phyloP scores from a whole-genome alignment of 2,329 filamentous ascomycete species.

The Cladosporium sp. region DNA sequence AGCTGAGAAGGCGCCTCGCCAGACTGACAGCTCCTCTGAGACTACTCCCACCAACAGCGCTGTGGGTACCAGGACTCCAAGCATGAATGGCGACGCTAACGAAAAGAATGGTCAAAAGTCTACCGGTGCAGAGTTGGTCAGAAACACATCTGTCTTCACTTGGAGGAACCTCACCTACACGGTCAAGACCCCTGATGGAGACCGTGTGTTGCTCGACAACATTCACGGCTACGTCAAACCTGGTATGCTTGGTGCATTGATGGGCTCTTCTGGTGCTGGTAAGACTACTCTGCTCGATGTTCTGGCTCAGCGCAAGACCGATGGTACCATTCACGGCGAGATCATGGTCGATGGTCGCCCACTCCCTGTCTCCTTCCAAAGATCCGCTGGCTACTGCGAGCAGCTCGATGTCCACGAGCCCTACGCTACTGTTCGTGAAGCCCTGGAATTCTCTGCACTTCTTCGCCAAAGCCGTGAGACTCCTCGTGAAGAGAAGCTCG shows the following conservation, averaged over 20 bases:
- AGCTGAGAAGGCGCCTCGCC: constrained; percentile 16
- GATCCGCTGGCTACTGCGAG: constrained; percentile 57
- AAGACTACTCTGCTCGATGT: constrained; percentile 43
- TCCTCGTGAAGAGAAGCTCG: constrained; percentile 62
- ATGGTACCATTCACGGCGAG: constrained; percentile 47
- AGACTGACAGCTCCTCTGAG: constrained; percentile 11
- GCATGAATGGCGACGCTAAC: constrained; percentile 4
- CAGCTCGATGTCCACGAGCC: constrained; percentile 69
- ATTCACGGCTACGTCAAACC: constrained; percentile 74
- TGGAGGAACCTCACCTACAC: constrained; percentile 86
- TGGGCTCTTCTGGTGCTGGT: constrained; percentile 70
- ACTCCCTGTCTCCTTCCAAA: constrained; percentile 49
- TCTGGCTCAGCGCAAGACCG: constrained; percentile 46
- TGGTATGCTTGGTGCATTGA: constrained; percentile 74
- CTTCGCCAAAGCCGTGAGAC: constrained; percentile 62
- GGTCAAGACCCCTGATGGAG: constrained; percentile 52
- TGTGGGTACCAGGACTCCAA: constrained; percentile 11
- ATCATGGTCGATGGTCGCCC: constrained; percentile 47
- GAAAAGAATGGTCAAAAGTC: constrained; percentile 2
- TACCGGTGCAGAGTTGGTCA: constrained; percentile 18
- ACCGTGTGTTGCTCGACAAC: constrained; percentile 55
- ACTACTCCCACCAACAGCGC: constrained; percentile 10
- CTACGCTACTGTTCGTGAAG: constrained; percentile 66
- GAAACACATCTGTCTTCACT: constrained; percentile 54
- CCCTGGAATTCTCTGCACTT: constrained; percentile 65